Conservation (phyloP, 306 rosid genomes). For the Abrus pulchellus region DNA sequence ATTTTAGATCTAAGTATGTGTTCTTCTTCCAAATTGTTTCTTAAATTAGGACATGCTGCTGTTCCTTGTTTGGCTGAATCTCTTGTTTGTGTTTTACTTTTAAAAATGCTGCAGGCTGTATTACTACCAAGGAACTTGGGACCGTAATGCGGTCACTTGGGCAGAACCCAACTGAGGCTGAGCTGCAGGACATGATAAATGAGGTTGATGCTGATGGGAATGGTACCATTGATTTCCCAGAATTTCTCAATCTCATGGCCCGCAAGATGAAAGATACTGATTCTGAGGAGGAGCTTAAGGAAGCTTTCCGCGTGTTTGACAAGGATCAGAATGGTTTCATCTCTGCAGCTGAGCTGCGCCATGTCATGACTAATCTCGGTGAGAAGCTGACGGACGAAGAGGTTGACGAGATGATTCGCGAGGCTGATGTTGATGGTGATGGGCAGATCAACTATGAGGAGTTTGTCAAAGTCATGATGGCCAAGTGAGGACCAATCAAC, state of each 20-base stretch:
- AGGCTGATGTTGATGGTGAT: slow-evolving; percentile 87
- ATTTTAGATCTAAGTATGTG: slow-evolving; percentile 2
- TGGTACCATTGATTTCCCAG: slow-evolving; percentile 86
- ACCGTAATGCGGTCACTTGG: slow-evolving; percentile 87
- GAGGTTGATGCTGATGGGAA: slow-evolving; percentile 90
- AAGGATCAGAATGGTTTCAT: slow-evolving; percentile 93
- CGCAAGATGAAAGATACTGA: slow-evolving; percentile 88
- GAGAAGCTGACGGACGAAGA: slow-evolving; percentile 92
- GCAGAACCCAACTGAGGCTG: slow-evolving; percentile 89
- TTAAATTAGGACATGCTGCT: background rate
- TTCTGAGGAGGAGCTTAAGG: slow-evolving; percentile 88
- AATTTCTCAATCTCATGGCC: slow-evolving; percentile 86
- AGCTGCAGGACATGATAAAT: slow-evolving; percentile 85
- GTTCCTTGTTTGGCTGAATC: slow-evolving; percentile 16
- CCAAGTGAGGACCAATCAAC: slow-evolving; percentile 68
- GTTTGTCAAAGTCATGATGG: slow-evolving; percentile 90
- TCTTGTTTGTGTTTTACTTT: slow-evolving; percentile 23
- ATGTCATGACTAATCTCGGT: slow-evolving; percentile 85
- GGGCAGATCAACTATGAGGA: slow-evolving; percentile 88
- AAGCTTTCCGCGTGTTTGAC: slow-evolving; percentile 86
- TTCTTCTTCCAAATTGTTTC: background rate
- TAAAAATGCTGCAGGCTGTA: slow-evolving; percentile 61
- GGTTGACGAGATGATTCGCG: slow-evolving; percentile 88
- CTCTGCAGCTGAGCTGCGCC: slow-evolving; percentile 92
- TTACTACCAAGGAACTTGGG: slow-evolving; percentile 87